Base-by-base conservation (phyloP, 164 flowering plant genomes). In the Kalanchoe fedtschenkoi region DNA sequence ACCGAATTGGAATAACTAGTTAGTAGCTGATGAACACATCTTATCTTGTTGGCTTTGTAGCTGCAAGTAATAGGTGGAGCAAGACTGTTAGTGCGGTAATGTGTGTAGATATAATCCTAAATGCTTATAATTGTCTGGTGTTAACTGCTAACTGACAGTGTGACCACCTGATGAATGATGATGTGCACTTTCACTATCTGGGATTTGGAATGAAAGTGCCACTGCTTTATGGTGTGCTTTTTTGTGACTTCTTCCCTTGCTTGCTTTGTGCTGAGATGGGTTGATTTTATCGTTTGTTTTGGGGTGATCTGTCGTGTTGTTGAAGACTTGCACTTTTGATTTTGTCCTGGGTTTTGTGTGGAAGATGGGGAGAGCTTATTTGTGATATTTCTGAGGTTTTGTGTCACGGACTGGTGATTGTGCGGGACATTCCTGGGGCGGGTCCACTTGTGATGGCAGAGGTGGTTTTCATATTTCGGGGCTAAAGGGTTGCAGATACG, bases 361-460 rank as follows among this genome's bases (percentile, higher is more conserved):
- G n/a, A n/a, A n/a, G n/a, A n/a, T n/a, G n/a, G n/a, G n/a, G n/a
- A n/a, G n/a, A n/a, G n/a, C n/a, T n/a, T n/a, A n/a, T n/a, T n/a
- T n/a, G n/a, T n/a, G n/a, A n/a, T n/a, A n/a, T n/a, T n/a, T n/a
- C n/a, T n/a, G 39, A 15, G 39, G 6, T 5, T 47, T 6, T 44
- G 51, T n/a, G 54, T 47, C 54, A 47, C 56, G 56, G 56, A 51
- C 32, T 24, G 56, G 56, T 51, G 56, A 4, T 51, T 51, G 56
- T 51, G 30, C 56, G 33, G 30, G 32, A 21, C 2, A 24, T 51
- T 29, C 56, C 32, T 15, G 8, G 15, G 56, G 32, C 21, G 14
- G 54, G 54, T 26, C 56, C 56, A 51, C 56, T 24, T 19, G 51
- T 19, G 5, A n/a, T n/a, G 26, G 5, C 6, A 16, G 47, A 19